A percentile compares a stretch with the other conserved stretches of the same genome.
Evolutionary conservation across 345 rosid species (phyloP).

Genomic region (Laguncularia racemosa): DNA sequence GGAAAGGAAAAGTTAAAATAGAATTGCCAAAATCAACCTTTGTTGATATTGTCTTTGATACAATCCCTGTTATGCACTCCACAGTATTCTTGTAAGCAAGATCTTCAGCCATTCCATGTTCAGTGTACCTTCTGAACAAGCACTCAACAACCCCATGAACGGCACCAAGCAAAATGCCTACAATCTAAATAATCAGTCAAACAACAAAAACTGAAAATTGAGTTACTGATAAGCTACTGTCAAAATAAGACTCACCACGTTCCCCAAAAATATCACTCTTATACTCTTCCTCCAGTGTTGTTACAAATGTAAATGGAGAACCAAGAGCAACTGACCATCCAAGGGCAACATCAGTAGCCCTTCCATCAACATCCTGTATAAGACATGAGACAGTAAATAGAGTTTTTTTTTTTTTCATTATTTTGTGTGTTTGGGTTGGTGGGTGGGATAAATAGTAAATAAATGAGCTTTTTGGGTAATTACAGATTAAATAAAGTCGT

Average conservation of each 20-base stretch:
- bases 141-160: slow-evolving; percentile 85
- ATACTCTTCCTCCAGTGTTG: slow-evolving; percentile 86
- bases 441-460: no score
- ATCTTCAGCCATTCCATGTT: slow-evolving; percentile 68
- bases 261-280: slow-evolving; percentile 96
- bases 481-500: not conserved
- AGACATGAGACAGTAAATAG: not conserved
- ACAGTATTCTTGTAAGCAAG: slow-evolving; percentile 83
- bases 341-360: slow-evolving; percentile 80
- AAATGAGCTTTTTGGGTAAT: not conserved
- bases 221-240: not conserved
- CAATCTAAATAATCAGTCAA: slow-evolving; percentile 4
- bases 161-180: slow-evolving; percentile 86
- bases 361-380: slow-evolving; percentile 79
- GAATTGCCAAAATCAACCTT: slow-evolving; percentile 29
- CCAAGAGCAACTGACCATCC: slow-evolving; percentile 97
- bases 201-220: not conserved
- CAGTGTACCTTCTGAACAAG: slow-evolving; percentile 74
- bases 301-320: slow-evolving; percentile 86
- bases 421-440: no score
- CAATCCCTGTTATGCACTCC: slow-evolving; percentile 79
- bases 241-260: slow-evolving; percentile 42
- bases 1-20: not conserved
- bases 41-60: slow-evolving; percentile 75
- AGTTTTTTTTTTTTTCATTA: no score